phyloP scores from a whole-genome alignment of 2,329 filamentous ascomycete species.

The Trichoderma asperellum region DNA sequence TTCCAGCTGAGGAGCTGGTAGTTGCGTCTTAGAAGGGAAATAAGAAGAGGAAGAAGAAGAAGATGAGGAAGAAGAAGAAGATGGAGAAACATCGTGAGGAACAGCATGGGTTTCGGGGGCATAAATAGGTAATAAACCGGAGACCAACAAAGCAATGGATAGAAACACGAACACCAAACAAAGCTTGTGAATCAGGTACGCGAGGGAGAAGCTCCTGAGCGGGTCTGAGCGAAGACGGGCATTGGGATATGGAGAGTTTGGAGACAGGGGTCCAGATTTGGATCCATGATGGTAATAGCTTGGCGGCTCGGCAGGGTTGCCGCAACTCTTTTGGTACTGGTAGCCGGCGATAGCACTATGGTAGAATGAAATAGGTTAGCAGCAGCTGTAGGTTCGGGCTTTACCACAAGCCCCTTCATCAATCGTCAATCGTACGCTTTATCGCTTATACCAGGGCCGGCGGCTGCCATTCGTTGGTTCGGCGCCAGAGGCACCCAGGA shows the following conservation, averaged over 20 bases:
- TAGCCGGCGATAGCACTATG: conserved; percentile 1
- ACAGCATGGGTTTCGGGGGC: conserved; percentile 8
- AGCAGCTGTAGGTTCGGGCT: conserved; percentile 11
- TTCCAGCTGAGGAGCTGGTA: conserved; percentile 22
- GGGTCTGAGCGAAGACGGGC: conserved; percentile 17
- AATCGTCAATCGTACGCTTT: conserved; percentile 19
- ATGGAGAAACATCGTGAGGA: conserved; percentile 7
- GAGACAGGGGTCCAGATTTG: conserved; percentile 21
- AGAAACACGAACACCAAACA: conserved; percentile 17
- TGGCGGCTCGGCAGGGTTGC: conserved; percentile 20
- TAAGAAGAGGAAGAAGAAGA: conserved; percentile 14
- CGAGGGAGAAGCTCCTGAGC: conserved; percentile 19
- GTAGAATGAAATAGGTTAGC: conserved; percentile 19
- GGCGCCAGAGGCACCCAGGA: conserved; percentile 23
- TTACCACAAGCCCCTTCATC: conserved; percentile 24
- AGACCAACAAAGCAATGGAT: conserved; percentile 18
- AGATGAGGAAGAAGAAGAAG: background rate
- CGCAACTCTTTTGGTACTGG: conserved; percentile 15
- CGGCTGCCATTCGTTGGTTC: conserved; percentile 11
- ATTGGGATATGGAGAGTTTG: conserved; percentile 18
- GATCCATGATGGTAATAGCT: conserved; percentile 20
- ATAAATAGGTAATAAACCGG: conserved; percentile 21
- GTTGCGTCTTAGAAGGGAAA: conserved; percentile 11
- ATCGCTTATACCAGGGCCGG: conserved; percentile 9
- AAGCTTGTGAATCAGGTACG: conserved; percentile 29